Percentiles rank a stretch among this genome's conserved stretches.
These are phyloP conservation scores for Exophiala phaeomuriformis DNA, from an alignment of 2,329 filamentous ascomycete genomes.

Conservation along the genomic window DNA sequence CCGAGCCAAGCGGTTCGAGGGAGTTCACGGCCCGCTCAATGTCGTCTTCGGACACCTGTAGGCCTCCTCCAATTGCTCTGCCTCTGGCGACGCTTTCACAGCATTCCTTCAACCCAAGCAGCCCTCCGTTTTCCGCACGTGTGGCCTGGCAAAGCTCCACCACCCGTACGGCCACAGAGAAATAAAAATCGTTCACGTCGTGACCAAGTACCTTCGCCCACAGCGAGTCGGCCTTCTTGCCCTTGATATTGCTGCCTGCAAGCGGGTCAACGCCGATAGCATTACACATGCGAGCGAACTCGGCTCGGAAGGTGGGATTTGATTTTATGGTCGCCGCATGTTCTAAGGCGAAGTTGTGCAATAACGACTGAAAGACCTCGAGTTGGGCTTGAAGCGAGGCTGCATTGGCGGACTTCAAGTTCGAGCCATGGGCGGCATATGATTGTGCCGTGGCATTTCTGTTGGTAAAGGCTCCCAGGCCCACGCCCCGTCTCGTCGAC, in stretches of 20 bases:
- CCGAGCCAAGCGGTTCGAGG: conserved; percentile 76
- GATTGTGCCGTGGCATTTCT: conserved; percentile 77
- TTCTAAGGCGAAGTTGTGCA: conserved; percentile 90
- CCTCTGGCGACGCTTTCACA: conserved; percentile 65
- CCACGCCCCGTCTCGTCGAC: conserved; percentile 58
- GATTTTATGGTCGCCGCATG: conserved; percentile 95
- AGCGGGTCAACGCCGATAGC: conserved; percentile 94
- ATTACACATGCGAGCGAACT: conserved; percentile 97
- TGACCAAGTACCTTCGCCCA: conserved; percentile 90
- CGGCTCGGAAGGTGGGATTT: conserved; percentile 86
- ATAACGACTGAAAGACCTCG: conserved; percentile 86
- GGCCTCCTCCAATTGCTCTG: conserved; percentile 64
- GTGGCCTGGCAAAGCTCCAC: conserved; percentile 88
- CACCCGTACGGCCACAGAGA: conserved; percentile 89
- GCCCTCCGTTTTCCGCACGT: conserved; percentile 80
- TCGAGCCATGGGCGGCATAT: conserved; percentile 82
- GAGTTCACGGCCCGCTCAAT: conserved; percentile 82
- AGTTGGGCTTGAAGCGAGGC: conserved; percentile 86
- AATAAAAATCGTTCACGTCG: conserved; percentile 96
- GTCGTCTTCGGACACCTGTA: conserved; percentile 85
- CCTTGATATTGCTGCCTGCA: conserved; percentile 55
- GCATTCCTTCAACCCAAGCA: conserved; percentile 79
- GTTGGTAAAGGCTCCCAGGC: conserved; percentile 82
- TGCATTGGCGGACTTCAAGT: conserved; percentile 75
- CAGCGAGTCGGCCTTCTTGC: conserved; percentile 57